A percentile compares a stretch with the other conserved stretches of the same genome.
Evolutionary conservation across 495 filamentous ascomycete species (phyloP).

Genomic region (Penicillium dipodomyicola): DNA sequence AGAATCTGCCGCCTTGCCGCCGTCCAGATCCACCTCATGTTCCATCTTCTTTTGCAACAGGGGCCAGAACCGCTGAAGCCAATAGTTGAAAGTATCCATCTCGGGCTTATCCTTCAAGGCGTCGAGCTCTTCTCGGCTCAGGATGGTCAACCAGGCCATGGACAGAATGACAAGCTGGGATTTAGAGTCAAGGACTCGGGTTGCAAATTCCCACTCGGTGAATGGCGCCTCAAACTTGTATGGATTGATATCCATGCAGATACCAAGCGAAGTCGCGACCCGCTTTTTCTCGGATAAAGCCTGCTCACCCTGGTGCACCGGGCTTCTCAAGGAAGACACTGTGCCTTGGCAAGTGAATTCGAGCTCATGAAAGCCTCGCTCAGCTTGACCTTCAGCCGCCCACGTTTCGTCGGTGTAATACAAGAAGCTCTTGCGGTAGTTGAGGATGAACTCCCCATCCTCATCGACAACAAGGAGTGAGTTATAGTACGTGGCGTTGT

Average conservation of each 20-base stretch:
- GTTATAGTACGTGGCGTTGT: conserved; percentile 65
- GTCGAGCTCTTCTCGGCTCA: conserved; percentile 47
- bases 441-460: conserved; percentile 65
- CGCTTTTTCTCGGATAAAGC: conserved; percentile 18
- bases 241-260: conserved; percentile 76
- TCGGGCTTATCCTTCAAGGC: conserved; percentile 60
- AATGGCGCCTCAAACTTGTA: conserved; percentile 77
- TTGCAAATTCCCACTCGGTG: conserved; percentile 81
- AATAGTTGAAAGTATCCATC: conserved; percentile 80
- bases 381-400: conserved; percentile 71
- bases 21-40: conserved; percentile 32
- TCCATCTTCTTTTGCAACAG: conserved; percentile 55
- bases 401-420: conserved; percentile 92
- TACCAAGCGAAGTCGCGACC: conserved; percentile 70
- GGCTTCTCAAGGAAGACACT: neutral
- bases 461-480: conserved; percentile 76
- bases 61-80: conserved; percentile 80
- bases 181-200: conserved; percentile 61
- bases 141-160: conserved; percentile 82
- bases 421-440: conserved; percentile 88
- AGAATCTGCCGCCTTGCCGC: conserved; percentile 7
- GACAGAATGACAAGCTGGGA: conserved; percentile 74
- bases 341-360: conserved; percentile 21
- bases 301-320: neutral
- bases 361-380: conserved; percentile 48